Conservation (phyloP, 176 grass and related monocot genomes). For the Secale cereale region DNA sequence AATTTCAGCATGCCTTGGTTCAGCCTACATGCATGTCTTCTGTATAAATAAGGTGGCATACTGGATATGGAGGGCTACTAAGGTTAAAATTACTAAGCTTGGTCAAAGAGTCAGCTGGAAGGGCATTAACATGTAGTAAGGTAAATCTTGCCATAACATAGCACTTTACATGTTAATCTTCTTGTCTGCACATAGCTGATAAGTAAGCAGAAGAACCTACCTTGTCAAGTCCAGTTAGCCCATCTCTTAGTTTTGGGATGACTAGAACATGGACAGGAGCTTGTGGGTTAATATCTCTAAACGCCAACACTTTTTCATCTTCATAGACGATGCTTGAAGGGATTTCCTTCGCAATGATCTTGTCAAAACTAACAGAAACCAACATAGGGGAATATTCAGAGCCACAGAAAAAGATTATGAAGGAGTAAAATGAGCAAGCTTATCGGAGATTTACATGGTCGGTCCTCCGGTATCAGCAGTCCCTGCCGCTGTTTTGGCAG, state of each 20-base stretch:
- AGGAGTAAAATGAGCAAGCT: neutral
- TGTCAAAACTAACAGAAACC: slow-evolving; percentile 69
- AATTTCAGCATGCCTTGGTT: slow-evolving; percentile 74
- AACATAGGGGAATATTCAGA: slow-evolving; percentile 11
- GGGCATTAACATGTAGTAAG: neutral
- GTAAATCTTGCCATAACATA: neutral
- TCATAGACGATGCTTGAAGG: slow-evolving; percentile 73
- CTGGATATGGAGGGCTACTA: neutral
- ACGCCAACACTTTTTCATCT: slow-evolving; percentile 91
- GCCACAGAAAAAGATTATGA: neutral
- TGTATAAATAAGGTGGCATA: neutral
- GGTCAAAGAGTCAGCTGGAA: neutral
- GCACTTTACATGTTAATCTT: neutral
- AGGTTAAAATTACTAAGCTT: no score
- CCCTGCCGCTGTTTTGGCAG: slow-evolving; percentile 52
- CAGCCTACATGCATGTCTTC: slow-evolving; percentile 43
- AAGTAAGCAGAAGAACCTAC: neutral
- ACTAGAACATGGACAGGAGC: slow-evolving; percentile 85
- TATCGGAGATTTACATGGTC: slow-evolving; percentile 54
- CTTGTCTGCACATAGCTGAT: neutral
- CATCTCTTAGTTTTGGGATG: slow-evolving; percentile 79
- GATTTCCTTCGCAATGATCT: slow-evolving; percentile 95
- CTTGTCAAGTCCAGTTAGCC: slow-evolving; percentile 75
- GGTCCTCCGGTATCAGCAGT: slow-evolving; percentile 56
- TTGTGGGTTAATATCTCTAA: slow-evolving; percentile 87